Conservation (phyloP, 2,329 filamentous ascomycete species). For the Fusarium equiseti region DNA sequence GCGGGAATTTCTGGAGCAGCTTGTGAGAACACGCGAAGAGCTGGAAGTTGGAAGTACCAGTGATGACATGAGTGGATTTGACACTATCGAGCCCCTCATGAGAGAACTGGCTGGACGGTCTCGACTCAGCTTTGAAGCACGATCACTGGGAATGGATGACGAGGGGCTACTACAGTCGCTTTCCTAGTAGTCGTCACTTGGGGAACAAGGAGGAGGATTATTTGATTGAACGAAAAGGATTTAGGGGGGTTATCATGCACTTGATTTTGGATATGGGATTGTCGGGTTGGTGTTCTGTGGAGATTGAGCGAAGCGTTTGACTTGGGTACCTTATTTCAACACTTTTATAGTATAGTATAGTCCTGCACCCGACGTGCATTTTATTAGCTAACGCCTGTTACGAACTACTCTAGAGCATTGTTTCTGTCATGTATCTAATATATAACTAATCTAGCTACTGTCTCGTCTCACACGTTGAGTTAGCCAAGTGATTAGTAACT, state of each 20-base stretch:
- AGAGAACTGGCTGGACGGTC: slow-evolving; percentile 55
- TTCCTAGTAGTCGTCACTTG: slow-evolving; percentile 11
- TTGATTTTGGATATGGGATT: background rate
- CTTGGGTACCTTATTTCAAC: slow-evolving; percentile 8
- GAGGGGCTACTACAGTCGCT: slow-evolving; percentile 34
- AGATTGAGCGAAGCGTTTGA: slow-evolving; percentile 34
- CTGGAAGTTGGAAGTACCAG: slow-evolving; percentile 44
- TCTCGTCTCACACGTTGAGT: background rate
- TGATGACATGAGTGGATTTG: slow-evolving; percentile 53
- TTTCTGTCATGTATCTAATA: slow-evolving; percentile 3
- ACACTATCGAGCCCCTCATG: slow-evolving; percentile 60
- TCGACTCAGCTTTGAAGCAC: slow-evolving; percentile 45
- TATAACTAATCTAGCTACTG: background rate
- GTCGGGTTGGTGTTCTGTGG: background rate
- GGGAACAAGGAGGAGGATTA: background rate
- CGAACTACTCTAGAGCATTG: slow-evolving; percentile 32
- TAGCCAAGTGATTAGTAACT: background rate
- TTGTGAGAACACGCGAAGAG: slow-evolving; percentile 46
- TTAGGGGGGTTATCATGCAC: background rate
- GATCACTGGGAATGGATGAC: slow-evolving; percentile 45
- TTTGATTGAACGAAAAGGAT: background rate
- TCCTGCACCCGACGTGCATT: slow-evolving; percentile 38
- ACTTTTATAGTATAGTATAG: slow-evolving; percentile 22
- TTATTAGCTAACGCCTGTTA: slow-evolving; percentile 40
- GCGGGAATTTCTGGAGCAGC: slow-evolving; percentile 48